Percentiles rank a stretch among this genome's conserved stretches.
Evolutionary conservation across 108 stramenopile species (phyloP).

Genomic region (Cyclostephanos invisitatus): DNA sequence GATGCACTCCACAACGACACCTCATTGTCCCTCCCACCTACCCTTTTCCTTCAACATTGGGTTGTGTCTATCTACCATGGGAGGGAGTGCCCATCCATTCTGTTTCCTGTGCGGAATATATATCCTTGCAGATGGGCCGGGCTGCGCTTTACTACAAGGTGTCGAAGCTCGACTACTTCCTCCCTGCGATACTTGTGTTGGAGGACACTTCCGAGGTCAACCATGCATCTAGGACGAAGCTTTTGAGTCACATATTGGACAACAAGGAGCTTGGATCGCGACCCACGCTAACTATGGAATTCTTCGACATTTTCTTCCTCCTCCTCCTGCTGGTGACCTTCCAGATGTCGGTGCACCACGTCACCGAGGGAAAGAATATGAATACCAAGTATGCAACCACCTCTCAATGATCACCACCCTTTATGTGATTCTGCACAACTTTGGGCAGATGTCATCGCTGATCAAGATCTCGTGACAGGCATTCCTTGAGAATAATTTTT

Average conservation of each 20-base stretch:
- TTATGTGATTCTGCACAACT: conserved; percentile 44
- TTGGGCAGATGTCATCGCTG: conserved; percentile 52
- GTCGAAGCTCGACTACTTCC: conserved; percentile 48
- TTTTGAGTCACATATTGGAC: conserved; percentile 47
- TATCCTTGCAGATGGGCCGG: conserved; percentile 19
- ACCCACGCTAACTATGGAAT: conserved; percentile 47
- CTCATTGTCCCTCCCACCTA: no score
- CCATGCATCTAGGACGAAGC: conserved; percentile 45
- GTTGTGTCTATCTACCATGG: no score
- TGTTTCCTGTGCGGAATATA: no score
- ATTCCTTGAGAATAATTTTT: conserved; percentile 49
- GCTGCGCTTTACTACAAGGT: conserved; percentile 49
- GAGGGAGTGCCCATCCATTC: no score
- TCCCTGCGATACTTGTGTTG: conserved; percentile 47
- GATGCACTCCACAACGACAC: no score
- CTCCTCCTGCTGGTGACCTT: conserved; percentile 43
- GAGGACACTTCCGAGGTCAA: conserved; percentile 51
- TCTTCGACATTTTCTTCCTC: conserved; percentile 48
- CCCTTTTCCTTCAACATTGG: no score
- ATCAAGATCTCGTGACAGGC: conserved; percentile 50
- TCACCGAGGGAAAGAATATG: conserved; percentile 30
- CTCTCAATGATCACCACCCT: conserved; percentile 46
- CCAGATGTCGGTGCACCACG: conserved; percentile 50
- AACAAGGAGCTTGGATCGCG: conserved; percentile 48
- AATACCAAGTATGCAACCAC: conserved; percentile 30